Conservation (phyloP, 23 red algal species). For the Gracilaria gracilis region DNA sequence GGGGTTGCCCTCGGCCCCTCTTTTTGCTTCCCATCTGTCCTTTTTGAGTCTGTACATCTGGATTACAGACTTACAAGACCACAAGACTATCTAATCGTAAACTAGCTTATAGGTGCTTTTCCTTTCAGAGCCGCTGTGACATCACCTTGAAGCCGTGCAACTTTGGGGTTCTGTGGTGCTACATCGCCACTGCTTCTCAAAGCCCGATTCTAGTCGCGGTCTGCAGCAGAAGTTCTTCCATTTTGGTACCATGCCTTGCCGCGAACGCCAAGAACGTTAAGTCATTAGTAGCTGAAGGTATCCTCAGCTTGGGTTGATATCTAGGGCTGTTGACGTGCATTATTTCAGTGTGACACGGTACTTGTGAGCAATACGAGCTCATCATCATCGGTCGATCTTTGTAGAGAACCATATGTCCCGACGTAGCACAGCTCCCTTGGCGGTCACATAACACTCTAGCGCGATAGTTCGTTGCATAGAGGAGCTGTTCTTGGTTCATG, state of each 20-base stretch:
- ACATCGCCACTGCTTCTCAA: no score
- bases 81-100: no score
- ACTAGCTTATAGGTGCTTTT: no score
- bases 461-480: neutral
- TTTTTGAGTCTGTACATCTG: no score
- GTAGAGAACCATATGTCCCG: conserved; percentile 6
- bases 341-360: neutral
- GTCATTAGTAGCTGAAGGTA: neutral
- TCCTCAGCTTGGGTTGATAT: neutral
- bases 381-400: conserved; percentile 11
- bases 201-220: neutral
- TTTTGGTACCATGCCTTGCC: neutral
- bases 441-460: conserved; percentile 3
- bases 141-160: no score
- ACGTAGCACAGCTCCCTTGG: conserved; percentile 10
- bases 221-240: neutral
- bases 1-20: no score
- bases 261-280: neutral
- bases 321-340: conserved; percentile 32
- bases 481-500: neutral
- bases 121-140: no score
- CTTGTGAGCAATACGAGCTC: neutral
- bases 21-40: no score
- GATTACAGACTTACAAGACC: no score
- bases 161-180: no score